Evolutionary conservation across 352 stramenopile species (phyloP), one percentile per base, ranked within the genome.

Genomic region (Pseudoperonospora humuli): DNA sequence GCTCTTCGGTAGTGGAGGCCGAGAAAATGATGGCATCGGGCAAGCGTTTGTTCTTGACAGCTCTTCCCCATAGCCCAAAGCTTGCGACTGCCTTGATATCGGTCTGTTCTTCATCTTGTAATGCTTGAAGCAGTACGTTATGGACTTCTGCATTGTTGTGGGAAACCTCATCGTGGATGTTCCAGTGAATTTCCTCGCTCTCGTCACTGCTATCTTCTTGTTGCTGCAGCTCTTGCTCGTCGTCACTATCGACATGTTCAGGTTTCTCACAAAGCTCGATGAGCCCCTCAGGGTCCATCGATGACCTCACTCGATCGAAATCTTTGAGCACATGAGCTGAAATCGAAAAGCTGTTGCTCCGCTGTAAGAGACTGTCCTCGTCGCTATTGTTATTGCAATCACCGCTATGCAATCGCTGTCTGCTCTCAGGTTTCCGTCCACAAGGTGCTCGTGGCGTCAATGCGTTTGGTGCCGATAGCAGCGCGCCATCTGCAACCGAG

Each of bases 301-400:
- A 43, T 5, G 59, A 65, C 0, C 59, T 57, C 8, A 57, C 39
- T n/a, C 66, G 53, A 2, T 70, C 70, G 8, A 82, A 45, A 14
- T 82, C 64, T 35, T 76, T 67, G 24, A 82, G 39, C 1, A 58
- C 62, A 34, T 67, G 59, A 19, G 70, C 62, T 3, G 70, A 73
- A 42, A 85, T 79, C 13, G 68, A 75, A 35, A 83, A 85, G 32
- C 73, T 85, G 39, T 64, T 76, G n/a, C 73, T 67, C 28, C 70
- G 56, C 17, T 82, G 43, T 37, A 61, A 39, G 13, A 33, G 14
- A 18, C 15, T 64, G 24, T 79, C 48, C 8, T 45, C 57, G 26
- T 44, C 39, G 7, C 15, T 39, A 3, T 35, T 60, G 34, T 24
- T 61, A 32, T 61, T 69, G 20, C 10, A 43, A 13, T 66, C 38